Evolutionary conservation across 441 rosid genomes (phyloP).

Genomic region (Iberis amara): DNA sequence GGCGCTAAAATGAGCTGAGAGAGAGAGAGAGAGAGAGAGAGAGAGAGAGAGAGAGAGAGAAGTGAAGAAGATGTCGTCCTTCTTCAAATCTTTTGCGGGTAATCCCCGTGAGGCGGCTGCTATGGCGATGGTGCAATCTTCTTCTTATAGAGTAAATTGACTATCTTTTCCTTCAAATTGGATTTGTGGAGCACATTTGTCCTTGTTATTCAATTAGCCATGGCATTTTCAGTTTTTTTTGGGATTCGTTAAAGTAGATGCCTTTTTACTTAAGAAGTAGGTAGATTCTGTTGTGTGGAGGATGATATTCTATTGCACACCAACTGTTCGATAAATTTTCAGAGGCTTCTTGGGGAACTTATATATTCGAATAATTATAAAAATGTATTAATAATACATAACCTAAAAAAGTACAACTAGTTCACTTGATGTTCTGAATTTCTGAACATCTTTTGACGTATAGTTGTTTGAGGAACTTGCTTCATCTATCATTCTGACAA

Average conservation of each 20-base stretch:
- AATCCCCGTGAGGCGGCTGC: constrained; percentile 55
- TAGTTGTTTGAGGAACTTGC: not conserved
- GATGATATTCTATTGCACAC: constrained; percentile 28
- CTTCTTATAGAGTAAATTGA: constrained; percentile 64
- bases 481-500: not conserved
- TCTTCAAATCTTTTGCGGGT: constrained; percentile 46
- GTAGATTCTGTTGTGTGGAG: no score
- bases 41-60: no score
- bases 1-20: constrained; percentile 7
- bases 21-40: not conserved
- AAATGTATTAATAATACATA: no score
- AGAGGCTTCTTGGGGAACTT: not conserved
- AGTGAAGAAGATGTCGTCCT: constrained; percentile 31
- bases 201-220: no score
- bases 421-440: not conserved
- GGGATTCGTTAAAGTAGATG: not conserved
- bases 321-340: constrained; percentile 42
- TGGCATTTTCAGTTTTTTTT: no score
- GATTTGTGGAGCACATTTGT: no score
- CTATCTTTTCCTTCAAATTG: no score
- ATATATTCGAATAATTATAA: not conserved
- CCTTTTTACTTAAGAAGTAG: no score
- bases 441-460: not conserved
- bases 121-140: constrained; percentile 55
- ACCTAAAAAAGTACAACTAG: not conserved